Evolutionary conservation across 129 eudicot genomes (phyloP).

Genomic region (Solidago caesia): DNA sequence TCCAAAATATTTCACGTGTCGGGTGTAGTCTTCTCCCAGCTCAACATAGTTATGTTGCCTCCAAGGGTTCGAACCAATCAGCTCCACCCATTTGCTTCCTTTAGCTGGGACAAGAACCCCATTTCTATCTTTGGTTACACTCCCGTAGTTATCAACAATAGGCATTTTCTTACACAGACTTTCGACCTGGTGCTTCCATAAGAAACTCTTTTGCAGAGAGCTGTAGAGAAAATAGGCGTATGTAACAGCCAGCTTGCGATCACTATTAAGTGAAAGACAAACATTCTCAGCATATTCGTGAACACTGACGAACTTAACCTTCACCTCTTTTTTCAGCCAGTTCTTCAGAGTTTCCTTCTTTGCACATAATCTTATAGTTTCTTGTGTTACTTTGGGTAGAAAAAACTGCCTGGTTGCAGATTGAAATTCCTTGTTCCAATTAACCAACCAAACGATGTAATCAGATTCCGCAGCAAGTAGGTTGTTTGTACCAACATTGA

Average conservation of each 20-base stretch:
- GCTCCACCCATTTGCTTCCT: not conserved
- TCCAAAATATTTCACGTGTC: not conserved
- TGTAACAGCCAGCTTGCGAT: not conserved
- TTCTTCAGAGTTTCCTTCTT: not conserved
- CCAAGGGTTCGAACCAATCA: conserved; percentile 12
- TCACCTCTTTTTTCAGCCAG: not conserved
- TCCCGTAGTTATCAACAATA: conserved; percentile 5
- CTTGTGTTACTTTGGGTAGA: not conserved
- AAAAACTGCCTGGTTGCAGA: not conserved
- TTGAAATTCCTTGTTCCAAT: not conserved
- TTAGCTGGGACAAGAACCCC: conserved; percentile 10
- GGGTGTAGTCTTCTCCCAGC: conserved; percentile 4
- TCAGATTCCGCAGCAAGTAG: not conserved
- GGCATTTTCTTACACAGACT: not conserved
- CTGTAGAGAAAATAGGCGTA: not conserved
- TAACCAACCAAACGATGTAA: not conserved
- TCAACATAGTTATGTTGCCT: not conserved
- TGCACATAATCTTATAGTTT: not conserved
- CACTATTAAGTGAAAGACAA: not conserved
- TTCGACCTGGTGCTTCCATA: not conserved
- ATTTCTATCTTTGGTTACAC: not conserved
- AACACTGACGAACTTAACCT: not conserved
- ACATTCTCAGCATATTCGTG: not conserved
- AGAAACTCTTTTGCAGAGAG: not conserved
- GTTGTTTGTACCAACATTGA: not conserved